Percentiles rank a stretch among this genome's conserved stretches.
These are phyloP conservation scores for Musa troglodytarum DNA, from an alignment of 176 grass and related monocot genomes.

Conservation along the genomic window DNA sequence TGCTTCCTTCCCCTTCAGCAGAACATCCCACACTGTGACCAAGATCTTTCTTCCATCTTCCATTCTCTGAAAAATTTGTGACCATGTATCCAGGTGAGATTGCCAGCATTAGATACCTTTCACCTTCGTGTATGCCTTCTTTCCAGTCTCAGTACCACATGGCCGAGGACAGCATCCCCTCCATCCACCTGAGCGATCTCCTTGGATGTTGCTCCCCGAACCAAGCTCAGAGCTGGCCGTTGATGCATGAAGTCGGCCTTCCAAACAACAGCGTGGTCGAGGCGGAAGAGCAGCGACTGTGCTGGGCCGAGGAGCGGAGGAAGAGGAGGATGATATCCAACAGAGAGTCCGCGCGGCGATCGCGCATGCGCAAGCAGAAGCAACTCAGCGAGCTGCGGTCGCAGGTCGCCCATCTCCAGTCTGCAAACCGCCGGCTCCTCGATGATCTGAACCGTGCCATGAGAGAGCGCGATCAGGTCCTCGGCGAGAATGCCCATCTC, in stretches of 20 bases:
- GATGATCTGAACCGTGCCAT: slow-evolving; percentile 52
- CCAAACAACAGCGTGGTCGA: slow-evolving; percentile 32
- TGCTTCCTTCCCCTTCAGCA: slow-evolving; percentile 18
- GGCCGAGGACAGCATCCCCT: slow-evolving; percentile 26
- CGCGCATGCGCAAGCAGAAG: slow-evolving; percentile 76
- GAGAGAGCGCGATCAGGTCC: slow-evolving; percentile 17
- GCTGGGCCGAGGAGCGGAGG: slow-evolving; percentile 50
- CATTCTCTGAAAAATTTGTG: background rate
- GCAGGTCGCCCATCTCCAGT: slow-evolving; percentile 39
- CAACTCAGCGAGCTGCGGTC: slow-evolving; percentile 46
- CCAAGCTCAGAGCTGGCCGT: slow-evolving; percentile 22
- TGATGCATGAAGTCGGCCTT: slow-evolving; percentile 27
- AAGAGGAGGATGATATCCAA: slow-evolving; percentile 70
- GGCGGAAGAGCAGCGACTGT: slow-evolving; percentile 9
- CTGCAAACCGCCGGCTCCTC: slow-evolving; percentile 47
- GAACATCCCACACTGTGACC: slow-evolving; percentile 13
- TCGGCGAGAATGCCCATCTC: slow-evolving; percentile 47
- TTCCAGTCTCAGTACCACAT: slow-evolving; percentile 56
- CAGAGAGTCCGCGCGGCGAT: slow-evolving; percentile 73
- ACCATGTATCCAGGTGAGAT: slow-evolving; percentile 71
- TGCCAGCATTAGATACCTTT: slow-evolving; percentile 58
- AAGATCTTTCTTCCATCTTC: background rate
- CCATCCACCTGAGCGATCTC: slow-evolving; percentile 40
- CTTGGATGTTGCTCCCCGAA: background rate
- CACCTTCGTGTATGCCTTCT: slow-evolving; percentile 19